Evolutionary conservation across 108 stramenopile genomes (phyloP).

Genomic region (Seminavis robusta): DNA sequence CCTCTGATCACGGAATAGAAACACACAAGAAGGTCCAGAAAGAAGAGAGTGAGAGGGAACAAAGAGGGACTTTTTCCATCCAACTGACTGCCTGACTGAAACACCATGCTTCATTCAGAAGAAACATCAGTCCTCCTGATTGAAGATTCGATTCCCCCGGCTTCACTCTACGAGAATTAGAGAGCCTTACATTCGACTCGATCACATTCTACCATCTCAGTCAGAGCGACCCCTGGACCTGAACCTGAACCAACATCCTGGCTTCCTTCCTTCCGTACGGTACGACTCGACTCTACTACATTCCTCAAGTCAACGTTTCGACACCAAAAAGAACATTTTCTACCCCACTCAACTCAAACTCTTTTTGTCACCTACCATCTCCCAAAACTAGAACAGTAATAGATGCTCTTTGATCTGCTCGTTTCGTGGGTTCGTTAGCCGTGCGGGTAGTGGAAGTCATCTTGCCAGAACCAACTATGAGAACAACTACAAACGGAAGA

Average conservation of each 20-base stretch:
- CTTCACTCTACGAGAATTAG: background rate
- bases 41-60: background rate
- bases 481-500: too few species aligned
- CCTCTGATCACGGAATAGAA: conserved; percentile 42
- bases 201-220: background rate
- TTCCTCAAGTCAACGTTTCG: too few species aligned
- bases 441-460: too few species aligned
- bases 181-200: background rate
- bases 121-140: background rate
- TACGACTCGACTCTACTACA: too few species aligned
- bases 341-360: background rate
- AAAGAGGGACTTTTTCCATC: background rate
- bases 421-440: too few species aligned
- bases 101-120: background rate
- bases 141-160: background rate
- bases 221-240: too few species aligned
- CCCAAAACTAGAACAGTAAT: conserved; percentile 75
- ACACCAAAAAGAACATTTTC: background rate
- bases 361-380: conserved; percentile 52
- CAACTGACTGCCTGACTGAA: background rate
- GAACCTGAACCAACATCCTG: too few species aligned
- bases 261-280: too few species aligned
- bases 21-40: background rate
- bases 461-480: too few species aligned
- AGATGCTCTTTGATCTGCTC: conserved; percentile 19